Evolutionary conservation across 345 rosid species (phyloP).

Genomic region (Draba incana): DNA sequence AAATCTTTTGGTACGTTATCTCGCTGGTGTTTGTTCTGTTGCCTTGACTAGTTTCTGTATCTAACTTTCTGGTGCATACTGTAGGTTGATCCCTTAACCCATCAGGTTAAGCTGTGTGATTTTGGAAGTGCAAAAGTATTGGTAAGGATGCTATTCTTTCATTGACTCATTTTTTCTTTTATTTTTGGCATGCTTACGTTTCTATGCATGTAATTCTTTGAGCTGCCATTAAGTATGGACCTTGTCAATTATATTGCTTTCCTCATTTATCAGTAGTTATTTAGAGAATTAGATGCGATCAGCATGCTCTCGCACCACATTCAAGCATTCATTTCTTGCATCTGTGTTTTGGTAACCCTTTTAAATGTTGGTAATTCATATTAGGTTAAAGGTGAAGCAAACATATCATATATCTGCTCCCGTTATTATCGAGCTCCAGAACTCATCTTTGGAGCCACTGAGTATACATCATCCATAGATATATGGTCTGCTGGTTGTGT

Average conservation of each 20-base stretch:
- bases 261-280: neutral
- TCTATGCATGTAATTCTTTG: neutral
- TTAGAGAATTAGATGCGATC: neutral
- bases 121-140: slow-evolving; percentile 85
- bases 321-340: slow-evolving; percentile 1
- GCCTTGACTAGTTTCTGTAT: slow-evolving; percentile 10
- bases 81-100: slow-evolving; percentile 81
- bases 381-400: slow-evolving; percentile 79
- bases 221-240: neutral
- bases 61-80: slow-evolving; percentile 30
- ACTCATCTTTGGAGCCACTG: slow-evolving; percentile 81
- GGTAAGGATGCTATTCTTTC: slow-evolving; percentile 44
- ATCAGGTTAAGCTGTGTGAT: slow-evolving; percentile 79
- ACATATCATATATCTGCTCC: slow-evolving; percentile 82
- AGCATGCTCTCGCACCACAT: neutral
- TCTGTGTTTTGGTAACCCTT: slow-evolving; percentile 2
- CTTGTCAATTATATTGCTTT: neutral
- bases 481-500: slow-evolving; percentile 94
- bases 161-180: neutral
- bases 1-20: slow-evolving; percentile 70
- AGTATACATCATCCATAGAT: slow-evolving; percentile 76
- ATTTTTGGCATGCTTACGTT: slow-evolving; percentile 5
- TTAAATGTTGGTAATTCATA: slow-evolving; percentile 11
- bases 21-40: slow-evolving; percentile 4
- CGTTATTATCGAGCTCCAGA: slow-evolving; percentile 89